Percentiles rank a stretch among this genome's conserved stretches.
These are phyloP conservation scores for Haematococcus lacustris DNA, from an alignment of 139 green algal species.

Conservation along the genomic window DNA sequence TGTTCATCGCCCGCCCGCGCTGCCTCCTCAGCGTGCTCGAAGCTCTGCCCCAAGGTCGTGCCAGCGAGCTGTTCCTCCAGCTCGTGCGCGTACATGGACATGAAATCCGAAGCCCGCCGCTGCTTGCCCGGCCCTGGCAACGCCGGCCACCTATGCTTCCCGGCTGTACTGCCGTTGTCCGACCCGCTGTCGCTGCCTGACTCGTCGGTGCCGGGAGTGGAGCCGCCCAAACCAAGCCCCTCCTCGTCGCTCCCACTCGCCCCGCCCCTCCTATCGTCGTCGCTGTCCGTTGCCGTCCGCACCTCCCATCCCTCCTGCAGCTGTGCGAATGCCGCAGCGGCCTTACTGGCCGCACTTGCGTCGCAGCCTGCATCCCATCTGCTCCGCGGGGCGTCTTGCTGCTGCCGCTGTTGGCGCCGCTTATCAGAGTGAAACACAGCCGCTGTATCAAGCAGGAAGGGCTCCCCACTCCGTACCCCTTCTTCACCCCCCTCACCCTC, in stretches of 20 bases:
- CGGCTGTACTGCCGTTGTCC: too few species aligned
- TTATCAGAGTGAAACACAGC: too few species aligned
- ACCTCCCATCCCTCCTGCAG: constrained; percentile 12
- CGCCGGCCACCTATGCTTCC: too few species aligned
- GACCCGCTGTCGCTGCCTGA: too few species aligned
- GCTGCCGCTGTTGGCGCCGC: background rate
- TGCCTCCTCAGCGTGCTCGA: background rate
- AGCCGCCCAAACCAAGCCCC: too few species aligned
- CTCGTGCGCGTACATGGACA: constrained; percentile 7
- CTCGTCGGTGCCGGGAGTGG: too few species aligned
- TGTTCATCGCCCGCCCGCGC: background rate
- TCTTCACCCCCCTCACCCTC: constrained; percentile 1
- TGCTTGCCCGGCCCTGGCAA: too few species aligned
- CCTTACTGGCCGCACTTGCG: background rate
- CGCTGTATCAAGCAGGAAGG: too few species aligned
- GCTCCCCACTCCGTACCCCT: too few species aligned
- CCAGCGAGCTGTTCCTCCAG: constrained; percentile 11
- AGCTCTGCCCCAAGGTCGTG: constrained; percentile 9
- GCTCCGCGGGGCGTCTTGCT: background rate
- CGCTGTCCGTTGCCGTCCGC: constrained; percentile 30
- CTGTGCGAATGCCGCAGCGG: background rate
- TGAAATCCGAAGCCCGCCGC: too few species aligned
- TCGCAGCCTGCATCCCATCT: background rate
- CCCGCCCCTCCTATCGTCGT: constrained; percentile 19
- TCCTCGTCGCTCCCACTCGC: background rate